phyloP scores from a whole-genome alignment of 345 rosid genomes.

The Toxicodendron radicans region DNA sequence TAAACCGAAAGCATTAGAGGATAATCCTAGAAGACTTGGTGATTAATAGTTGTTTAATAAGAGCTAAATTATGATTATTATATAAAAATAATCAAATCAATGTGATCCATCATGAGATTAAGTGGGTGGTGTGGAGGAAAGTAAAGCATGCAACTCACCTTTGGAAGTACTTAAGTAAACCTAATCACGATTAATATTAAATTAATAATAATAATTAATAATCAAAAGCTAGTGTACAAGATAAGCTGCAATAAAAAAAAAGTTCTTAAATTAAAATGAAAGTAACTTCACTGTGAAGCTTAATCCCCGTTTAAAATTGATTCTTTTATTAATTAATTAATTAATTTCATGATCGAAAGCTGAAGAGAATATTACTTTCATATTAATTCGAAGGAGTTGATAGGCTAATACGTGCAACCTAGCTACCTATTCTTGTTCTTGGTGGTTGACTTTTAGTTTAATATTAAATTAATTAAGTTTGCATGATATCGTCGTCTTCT shows the following conservation, averaged over 20 bases:
- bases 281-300: conserved; percentile 29
- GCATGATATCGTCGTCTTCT: conserved; percentile 16
- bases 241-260: not conserved
- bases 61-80: no score
- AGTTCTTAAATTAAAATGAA: conserved; percentile 11
- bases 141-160: conserved; percentile 28
- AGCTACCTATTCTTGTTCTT: no score
- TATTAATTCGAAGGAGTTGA: no score
- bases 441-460: conserved; percentile 24
- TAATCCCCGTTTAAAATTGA: conserved; percentile 9
- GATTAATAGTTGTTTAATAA: not conserved
- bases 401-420: no score
- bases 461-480: conserved; percentile 9
- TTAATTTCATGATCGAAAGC: not conserved
- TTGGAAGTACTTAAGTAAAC: conserved; percentile 26
- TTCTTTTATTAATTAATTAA: not conserved
- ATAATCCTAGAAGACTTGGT: conserved; percentile 15
- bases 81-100: conserved; percentile 2
- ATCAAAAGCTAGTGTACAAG: not conserved
- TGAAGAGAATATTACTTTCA: no score
- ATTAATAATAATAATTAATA: not conserved
- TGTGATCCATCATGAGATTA: conserved; percentile 26
- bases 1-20: conserved; percentile 29
- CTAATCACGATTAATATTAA: conserved; percentile 1
- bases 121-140: conserved; percentile 30